Percentiles rank a stretch among this genome's conserved stretches.
These are phyloP conservation scores for Penicillium mononematosum DNA, from an alignment of 495 filamentous ascomycete species.

Conservation along the genomic window DNA sequence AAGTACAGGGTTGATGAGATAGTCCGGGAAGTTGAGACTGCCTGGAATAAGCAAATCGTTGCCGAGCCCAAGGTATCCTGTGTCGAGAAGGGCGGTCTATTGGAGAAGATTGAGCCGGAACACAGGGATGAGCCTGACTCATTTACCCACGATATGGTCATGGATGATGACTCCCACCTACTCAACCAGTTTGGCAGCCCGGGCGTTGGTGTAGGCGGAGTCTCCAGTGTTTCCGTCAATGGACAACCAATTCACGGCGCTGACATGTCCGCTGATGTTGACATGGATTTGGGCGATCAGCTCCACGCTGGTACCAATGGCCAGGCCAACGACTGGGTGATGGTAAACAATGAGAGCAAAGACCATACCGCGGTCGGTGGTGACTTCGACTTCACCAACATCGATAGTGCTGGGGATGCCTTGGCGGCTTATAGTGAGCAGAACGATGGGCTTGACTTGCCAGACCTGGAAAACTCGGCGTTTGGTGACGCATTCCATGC, in stretches of 20 bases:
- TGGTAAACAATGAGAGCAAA: constrained; percentile 53
- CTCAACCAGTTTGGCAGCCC: constrained; percentile 64
- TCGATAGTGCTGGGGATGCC: constrained; percentile 62
- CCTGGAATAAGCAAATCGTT: constrained; percentile 54
- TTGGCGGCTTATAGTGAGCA: constrained; percentile 59
- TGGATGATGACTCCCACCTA: constrained; percentile 60
- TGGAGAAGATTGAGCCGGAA: constrained; percentile 56
- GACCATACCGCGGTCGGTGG: constrained; percentile 24
- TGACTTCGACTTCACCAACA: constrained; percentile 56
- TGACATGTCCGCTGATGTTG: constrained; percentile 32
- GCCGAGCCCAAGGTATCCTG: constrained; percentile 62
- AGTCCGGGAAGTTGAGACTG: constrained; percentile 54
- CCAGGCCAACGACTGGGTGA: constrained; percentile 59
- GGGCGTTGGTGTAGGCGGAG: constrained; percentile 39
- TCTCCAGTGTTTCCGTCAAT: constrained; percentile 25
- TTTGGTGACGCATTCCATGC: constrained; percentile 64
- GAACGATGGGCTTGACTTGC: constrained; percentile 49
- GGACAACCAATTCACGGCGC: constrained; percentile 26
- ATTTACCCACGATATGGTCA: constrained; percentile 60
- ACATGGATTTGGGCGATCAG: constrained; percentile 45
- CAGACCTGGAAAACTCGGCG: constrained; percentile 57
- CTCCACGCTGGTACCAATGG: constrained; percentile 32
- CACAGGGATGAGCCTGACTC: constrained; percentile 34
- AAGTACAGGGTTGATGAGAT: constrained; percentile 61
- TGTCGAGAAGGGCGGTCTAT: constrained; percentile 68